Evolutionary conservation across 1,284 basidiomycete species (phyloP).

Genomic region (Vanrija pseudolonga): DNA sequence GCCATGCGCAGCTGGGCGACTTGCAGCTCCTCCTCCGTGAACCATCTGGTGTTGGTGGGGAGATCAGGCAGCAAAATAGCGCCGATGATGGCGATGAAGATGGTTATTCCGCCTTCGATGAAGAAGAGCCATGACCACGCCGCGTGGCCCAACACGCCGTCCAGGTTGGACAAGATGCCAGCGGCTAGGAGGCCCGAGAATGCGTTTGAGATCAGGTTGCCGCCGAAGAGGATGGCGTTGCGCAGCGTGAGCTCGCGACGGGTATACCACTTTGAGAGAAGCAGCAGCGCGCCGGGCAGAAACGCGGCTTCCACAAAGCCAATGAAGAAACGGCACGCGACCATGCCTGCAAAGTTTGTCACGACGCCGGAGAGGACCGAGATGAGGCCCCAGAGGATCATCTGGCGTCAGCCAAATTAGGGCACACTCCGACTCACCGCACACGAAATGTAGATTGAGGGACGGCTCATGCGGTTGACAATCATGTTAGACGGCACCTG

Average conservation of each 20-base stretch:
- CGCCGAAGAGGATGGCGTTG: constrained; percentile 65
- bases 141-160: constrained; percentile 62
- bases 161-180: constrained; percentile 64
- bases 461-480: constrained; percentile 34
- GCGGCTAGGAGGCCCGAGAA: constrained; percentile 76
- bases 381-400: constrained; percentile 4
- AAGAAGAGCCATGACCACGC: constrained; percentile 79
- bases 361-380: too few relatives aligned
- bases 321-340: constrained; percentile 39
- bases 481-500: constrained; percentile 35
- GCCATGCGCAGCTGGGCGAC: too few relatives aligned
- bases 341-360: constrained; percentile 28
- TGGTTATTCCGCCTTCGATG: constrained; percentile 66
- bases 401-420: too few relatives aligned
- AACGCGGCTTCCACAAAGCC: constrained; percentile 34
- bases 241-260: constrained; percentile 53
- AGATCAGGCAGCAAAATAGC: too few relatives aligned
- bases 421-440: constrained; percentile 35
- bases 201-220: constrained; percentile 67
- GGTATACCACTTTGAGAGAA: constrained; percentile 57
- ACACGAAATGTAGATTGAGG: constrained; percentile 30
- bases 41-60: too few relatives aligned
- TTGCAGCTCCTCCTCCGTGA: too few relatives aligned
- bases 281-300: constrained; percentile 44
- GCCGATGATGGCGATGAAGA: constrained; percentile 9